phyloP scores from a whole-genome alignment of 2,329 filamentous ascomycete genomes.

The Ceratocystis ficicola region DNA sequence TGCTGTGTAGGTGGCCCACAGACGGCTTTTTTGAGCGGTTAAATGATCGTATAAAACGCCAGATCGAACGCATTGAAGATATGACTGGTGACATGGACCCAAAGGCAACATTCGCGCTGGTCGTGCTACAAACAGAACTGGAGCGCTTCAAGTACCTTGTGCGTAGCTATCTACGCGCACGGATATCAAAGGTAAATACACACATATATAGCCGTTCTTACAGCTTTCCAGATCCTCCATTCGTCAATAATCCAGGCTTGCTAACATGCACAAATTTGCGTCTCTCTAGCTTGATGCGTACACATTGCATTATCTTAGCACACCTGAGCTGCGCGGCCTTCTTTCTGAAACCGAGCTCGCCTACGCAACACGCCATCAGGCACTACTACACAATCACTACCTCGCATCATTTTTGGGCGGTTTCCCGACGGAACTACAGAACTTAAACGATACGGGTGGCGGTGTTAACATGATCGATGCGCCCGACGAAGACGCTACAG shows the following conservation, averaged over 20 bases:
- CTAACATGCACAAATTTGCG: background rate
- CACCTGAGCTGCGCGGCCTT: slow-evolving; percentile 41
- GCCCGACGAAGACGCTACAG: slow-evolving; percentile 69
- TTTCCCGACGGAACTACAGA: slow-evolving; percentile 67
- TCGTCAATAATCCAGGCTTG: background rate
- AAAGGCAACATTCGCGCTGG: slow-evolving; percentile 82
- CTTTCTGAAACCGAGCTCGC: slow-evolving; percentile 66
- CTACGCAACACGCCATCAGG: slow-evolving; percentile 76
- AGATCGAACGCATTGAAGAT: slow-evolving; percentile 60
- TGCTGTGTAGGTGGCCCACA: slow-evolving; percentile 41
- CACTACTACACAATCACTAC: slow-evolving; percentile 75
- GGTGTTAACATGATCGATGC: slow-evolving; percentile 86
- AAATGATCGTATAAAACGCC: slow-evolving; percentile 55
- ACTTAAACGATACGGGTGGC: slow-evolving; percentile 72
- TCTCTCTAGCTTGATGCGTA: slow-evolving; percentile 56
- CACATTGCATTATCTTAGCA: slow-evolving; percentile 59
- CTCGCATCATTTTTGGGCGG: slow-evolving; percentile 68
- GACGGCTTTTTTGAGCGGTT: slow-evolving; percentile 70
- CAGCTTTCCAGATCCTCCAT: background rate
- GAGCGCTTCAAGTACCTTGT: slow-evolving; percentile 89
- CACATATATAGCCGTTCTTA: background rate
- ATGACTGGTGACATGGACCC: slow-evolving; percentile 79
- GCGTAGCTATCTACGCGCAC: slow-evolving; percentile 64
- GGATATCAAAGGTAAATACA: slow-evolving; percentile 65
- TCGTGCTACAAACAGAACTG: slow-evolving; percentile 91